These are phyloP conservation scores for Takakia lepidozioides DNA, from an alignment of 225 moss, liverwort and hornwort species.

Conservation along the genomic window DNA sequence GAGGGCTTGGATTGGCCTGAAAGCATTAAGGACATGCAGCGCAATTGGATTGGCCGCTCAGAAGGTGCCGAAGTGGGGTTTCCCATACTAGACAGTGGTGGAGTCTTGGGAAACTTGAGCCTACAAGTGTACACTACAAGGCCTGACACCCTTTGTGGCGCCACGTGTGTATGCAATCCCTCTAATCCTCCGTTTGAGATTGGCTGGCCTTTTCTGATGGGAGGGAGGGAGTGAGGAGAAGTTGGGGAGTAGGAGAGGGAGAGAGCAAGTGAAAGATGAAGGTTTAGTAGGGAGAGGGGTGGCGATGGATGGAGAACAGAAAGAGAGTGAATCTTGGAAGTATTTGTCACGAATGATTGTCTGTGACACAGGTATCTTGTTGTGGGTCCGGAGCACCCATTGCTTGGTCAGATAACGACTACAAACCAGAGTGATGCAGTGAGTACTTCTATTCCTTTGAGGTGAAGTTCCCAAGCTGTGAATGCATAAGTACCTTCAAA, in stretches of 20 bases:
- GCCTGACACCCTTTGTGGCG: conserved; percentile 92
- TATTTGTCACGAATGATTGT: conserved; percentile 8
- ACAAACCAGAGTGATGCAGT: conserved; percentile 52
- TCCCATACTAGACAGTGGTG: conserved; percentile 29
- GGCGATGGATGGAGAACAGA: too few relatives aligned
- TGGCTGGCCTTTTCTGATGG: neutral
- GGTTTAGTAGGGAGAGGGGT: too few relatives aligned
- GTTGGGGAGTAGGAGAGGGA: too few relatives aligned
- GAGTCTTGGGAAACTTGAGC: conserved; percentile 22
- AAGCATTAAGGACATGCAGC: conserved; percentile 97
- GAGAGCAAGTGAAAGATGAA: too few relatives aligned
- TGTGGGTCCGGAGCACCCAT: conserved; percentile 80
- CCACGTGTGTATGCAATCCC: conserved; percentile 48
- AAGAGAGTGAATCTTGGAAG: too few relatives aligned
- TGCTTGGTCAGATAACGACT: conserved; percentile 46
- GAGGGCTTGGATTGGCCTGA: conserved; percentile 89
- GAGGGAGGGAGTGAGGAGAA: neutral
- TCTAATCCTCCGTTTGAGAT: neutral
- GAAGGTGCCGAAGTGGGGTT: conserved; percentile 90
- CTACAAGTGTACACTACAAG: conserved; percentile 91
- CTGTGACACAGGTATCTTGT: conserved; percentile 92
- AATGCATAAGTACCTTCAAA: too few relatives aligned
- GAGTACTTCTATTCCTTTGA: conserved; percentile 13
- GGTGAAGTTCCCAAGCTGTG: too few relatives aligned
- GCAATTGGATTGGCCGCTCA: conserved; percentile 96